Conservation (phyloP, 192 early-diverging fungal species). For the Kappamyces sp. region DNA sequence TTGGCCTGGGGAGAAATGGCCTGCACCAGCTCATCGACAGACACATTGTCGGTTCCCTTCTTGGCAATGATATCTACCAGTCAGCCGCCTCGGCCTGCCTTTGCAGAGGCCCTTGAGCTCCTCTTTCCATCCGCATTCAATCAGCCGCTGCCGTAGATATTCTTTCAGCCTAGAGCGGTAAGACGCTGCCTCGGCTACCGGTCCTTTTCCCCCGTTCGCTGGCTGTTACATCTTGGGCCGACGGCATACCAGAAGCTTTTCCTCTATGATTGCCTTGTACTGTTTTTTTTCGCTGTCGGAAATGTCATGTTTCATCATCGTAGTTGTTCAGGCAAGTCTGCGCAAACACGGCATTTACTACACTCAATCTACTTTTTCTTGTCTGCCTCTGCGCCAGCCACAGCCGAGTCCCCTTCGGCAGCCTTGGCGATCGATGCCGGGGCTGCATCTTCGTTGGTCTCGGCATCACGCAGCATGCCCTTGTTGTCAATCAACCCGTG, state of each 20-base stretch:
- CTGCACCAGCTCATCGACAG: conserved; percentile 24
- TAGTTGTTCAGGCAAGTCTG: not conserved
- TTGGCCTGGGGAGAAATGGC: conserved; percentile 28
- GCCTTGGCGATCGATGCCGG: not conserved
- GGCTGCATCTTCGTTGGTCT: conserved; percentile 39
- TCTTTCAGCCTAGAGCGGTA: conserved; percentile 22
- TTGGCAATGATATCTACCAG: not conserved
- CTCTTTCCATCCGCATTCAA: conserved; percentile 31
- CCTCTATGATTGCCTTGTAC: conserved; percentile 11
- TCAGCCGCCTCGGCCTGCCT: not conserved
- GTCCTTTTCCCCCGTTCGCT: conserved; percentile 16
- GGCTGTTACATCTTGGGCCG: no score
- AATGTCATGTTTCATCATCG: not conserved
- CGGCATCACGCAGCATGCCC: conserved; percentile 75
- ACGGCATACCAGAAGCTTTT: not conserved
- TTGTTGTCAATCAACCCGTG: conserved; percentile 99
- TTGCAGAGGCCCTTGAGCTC: conserved; percentile 26
- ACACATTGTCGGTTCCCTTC: conserved; percentile 19
- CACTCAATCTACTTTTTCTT: not conserved
- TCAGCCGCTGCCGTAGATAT: conserved; percentile 24
- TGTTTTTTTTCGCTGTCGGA: conserved; percentile 1
- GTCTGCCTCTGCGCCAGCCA: not conserved
- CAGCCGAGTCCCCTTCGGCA: conserved; percentile 1
- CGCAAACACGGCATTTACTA: not conserved
- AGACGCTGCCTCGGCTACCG: not conserved